Evolutionary conservation across 1,284 basidiomycete genomes (phyloP), one percentile per base, ranked within the genome.

Genomic region (Crucibulum parvulum): DNA sequence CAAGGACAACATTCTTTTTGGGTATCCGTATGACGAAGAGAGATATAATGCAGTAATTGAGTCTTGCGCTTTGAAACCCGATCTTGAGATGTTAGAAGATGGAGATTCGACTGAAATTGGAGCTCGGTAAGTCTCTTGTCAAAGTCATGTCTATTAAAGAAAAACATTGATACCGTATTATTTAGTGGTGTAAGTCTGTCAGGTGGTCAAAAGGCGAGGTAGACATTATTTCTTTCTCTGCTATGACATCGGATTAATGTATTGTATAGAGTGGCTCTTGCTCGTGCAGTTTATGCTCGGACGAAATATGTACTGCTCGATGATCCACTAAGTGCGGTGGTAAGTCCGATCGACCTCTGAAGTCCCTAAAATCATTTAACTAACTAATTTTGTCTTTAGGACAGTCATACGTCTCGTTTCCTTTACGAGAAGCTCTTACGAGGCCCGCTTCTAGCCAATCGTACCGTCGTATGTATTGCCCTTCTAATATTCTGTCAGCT

Each of bases 1-100:
- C 74, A 83, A 80, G 69, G 88, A 91, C 38, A 92, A 93, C 69
- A 89, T 93, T 61, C 69, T 92, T 34, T 93, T 92, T 68, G 90
- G 88, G 4, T 83, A 81, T 58, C 86, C 87, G 3, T 85, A 82
- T 57, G 89, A 92, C 58, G 84, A 89, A 66, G 81, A 81, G 57
- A 77, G 89, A 37, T 93, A 92, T 69, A 71, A 84, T 15, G 79
- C 76, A 1, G 90, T 91, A 37, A 66, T 93, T 5, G 86, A 90
- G 54, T 83, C 81, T 38, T 96, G 94, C 69, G 91, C 92, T 0
- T 75, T 97, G 48, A 76, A 77, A 16, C 83, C 88, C 0, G 94
- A 97, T 75, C 75, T 94, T 45, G 79, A 85, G 9, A 85, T 91
- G 46, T 75, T 94, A 46, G 90, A 93, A 68, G 90, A 92, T 69